Percentiles rank a stretch among this genome's conserved stretches.
Evolutionary conservation across 352 stramenopile species (phyloP).

Genomic region (Phytophthora pisi): DNA sequence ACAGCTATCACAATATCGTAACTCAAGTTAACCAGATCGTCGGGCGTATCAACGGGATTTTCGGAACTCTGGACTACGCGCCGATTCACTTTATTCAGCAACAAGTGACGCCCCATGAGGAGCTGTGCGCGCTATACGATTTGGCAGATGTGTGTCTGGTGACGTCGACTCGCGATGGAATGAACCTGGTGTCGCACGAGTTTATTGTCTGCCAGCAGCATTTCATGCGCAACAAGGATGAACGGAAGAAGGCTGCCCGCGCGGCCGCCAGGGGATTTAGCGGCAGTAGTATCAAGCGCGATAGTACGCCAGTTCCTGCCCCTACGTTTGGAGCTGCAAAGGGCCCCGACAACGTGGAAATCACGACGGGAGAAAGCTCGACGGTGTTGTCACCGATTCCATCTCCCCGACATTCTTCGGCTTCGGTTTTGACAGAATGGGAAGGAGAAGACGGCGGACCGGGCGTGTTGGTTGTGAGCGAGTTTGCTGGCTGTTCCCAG

Average conservation of each 20-base stretch:
- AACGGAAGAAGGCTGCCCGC: constrained; percentile 57
- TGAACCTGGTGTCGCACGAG: constrained; percentile 92
- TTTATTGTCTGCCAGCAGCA: constrained; percentile 90
- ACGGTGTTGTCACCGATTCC: constrained; percentile 25
- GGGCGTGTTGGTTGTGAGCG: constrained; percentile 86
- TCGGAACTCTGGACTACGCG: constrained; percentile 85
- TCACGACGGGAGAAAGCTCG: neutral
- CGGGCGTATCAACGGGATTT: constrained; percentile 89
- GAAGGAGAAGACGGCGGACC: constrained; percentile 82
- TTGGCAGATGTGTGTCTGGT: constrained; percentile 90
- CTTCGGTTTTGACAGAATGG: constrained; percentile 67
- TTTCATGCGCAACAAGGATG: constrained; percentile 81
- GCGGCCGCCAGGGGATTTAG: constrained; percentile 22
- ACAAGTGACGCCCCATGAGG: constrained; percentile 72
- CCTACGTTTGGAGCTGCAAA: constrained; percentile 1
- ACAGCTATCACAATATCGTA: constrained; percentile 72
- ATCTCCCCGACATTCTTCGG: constrained; percentile 37
- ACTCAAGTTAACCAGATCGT: constrained; percentile 90
- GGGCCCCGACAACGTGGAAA: neutral
- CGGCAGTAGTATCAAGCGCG: constrained; percentile 5
- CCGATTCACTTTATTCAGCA: constrained; percentile 94
- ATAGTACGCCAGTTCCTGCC: neutral
- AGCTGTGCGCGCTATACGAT: constrained; percentile 90
- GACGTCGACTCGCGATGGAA: constrained; percentile 88
- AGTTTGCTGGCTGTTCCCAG: constrained; percentile 90